Percentiles rank a stretch among this genome's conserved stretches.
These are phyloP conservation scores for Zymoseptoria pseudotritici DNA, from an alignment of 2,329 filamentous ascomycete genomes.

Conservation along the genomic window DNA sequence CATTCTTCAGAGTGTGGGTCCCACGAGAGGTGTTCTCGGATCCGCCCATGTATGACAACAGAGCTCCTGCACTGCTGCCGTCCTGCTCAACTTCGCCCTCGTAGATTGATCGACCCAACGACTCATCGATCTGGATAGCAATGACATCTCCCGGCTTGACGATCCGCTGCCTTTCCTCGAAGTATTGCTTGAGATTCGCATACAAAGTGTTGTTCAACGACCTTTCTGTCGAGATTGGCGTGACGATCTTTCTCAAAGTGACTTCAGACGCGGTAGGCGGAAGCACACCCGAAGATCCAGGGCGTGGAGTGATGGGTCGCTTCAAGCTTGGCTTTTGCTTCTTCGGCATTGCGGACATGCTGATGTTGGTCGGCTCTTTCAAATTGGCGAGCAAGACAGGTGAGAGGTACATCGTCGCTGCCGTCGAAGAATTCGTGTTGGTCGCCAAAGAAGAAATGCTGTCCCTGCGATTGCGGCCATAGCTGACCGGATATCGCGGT, in stretches of 20 bases:
- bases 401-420: slow-evolving; percentile 66
- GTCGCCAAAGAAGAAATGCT: slow-evolving; percentile 47
- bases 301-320: slow-evolving; percentile 25
- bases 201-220: slow-evolving; percentile 79
- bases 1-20: slow-evolving; percentile 29
- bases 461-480: slow-evolving; percentile 42
- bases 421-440: slow-evolving; percentile 39
- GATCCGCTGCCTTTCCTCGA: slow-evolving; percentile 73
- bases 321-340: slow-evolving; percentile 35
- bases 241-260: slow-evolving; percentile 79
- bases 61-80: slow-evolving; percentile 47
- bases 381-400: slow-evolving; percentile 84
- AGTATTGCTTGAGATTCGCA: slow-evolving; percentile 78
- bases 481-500: slow-evolving; percentile 47
- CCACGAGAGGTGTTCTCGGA: slow-evolving; percentile 48
- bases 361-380: slow-evolving; percentile 68
- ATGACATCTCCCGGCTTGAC: slow-evolving; percentile 83
- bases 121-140: slow-evolving; percentile 80
- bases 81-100: slow-evolving; percentile 65
- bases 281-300: slow-evolving; percentile 35
- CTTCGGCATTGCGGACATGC: slow-evolving; percentile 57
- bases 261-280: slow-evolving; percentile 67
- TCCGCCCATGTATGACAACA: slow-evolving; percentile 19
- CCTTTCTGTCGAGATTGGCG: slow-evolving; percentile 78
- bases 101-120: slow-evolving; percentile 72